These are phyloP conservation scores for Colletotrichum incanum DNA, from an alignment of 2,329 filamentous ascomycete genomes.

Conservation along the genomic window DNA sequence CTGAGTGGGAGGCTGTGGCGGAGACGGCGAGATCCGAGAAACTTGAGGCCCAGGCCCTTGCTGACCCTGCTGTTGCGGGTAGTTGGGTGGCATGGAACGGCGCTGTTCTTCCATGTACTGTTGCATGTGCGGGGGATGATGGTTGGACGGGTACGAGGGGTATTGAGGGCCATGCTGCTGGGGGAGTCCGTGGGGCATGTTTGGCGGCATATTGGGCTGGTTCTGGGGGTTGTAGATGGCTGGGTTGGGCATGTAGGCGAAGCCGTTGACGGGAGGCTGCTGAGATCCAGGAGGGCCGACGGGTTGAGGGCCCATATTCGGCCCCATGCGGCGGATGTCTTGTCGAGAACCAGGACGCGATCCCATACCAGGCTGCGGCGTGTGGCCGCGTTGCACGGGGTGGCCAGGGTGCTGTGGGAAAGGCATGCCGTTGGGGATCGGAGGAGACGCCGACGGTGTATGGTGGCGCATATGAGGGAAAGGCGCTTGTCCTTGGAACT, in stretches of 20 bases:
- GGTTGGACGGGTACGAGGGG: conserved; percentile 51
- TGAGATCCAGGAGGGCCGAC: conserved; percentile 70
- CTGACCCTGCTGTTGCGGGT: conserved; percentile 70
- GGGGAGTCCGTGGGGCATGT: conserved; percentile 56
- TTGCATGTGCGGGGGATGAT: conserved; percentile 67
- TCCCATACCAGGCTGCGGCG: conserved; percentile 83
- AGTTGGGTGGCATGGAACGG: conserved; percentile 78
- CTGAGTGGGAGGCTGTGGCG: conserved; percentile 71
- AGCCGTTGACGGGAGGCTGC: conserved; percentile 76
- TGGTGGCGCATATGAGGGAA: conserved; percentile 88
- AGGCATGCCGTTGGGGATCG: conserved; percentile 83
- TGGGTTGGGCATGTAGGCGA: conserved; percentile 88
- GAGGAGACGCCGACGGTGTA: conserved; percentile 89
- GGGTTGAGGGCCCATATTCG: conserved; percentile 78
- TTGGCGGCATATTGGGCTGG: conserved; percentile 58
- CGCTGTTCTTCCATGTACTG: conserved; percentile 84
- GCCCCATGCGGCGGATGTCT: conserved; percentile 81
- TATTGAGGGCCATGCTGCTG: conserved; percentile 55
- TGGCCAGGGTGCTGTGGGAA: conserved; percentile 70
- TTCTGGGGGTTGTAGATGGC: conserved; percentile 84
- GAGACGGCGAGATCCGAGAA: conserved; percentile 71
- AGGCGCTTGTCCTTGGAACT: conserved; percentile 77
- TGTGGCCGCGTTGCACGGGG: conserved; percentile 77
- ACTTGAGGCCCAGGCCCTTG: conserved; percentile 60
- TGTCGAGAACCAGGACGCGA: conserved; percentile 87